Conservation (phyloP, 106 monocot genomes). For the Amphibolis antarctica region DNA sequence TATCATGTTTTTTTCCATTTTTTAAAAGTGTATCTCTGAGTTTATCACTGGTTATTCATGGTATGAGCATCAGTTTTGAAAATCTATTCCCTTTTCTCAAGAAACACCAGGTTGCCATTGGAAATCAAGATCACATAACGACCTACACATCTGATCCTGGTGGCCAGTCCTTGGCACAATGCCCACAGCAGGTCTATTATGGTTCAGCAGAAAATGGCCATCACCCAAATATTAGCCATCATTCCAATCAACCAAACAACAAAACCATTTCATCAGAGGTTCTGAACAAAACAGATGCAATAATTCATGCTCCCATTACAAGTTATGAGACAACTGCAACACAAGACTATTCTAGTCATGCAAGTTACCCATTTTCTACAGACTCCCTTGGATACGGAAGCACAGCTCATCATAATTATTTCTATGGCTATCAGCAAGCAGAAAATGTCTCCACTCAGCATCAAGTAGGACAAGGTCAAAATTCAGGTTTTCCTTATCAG, state of each 20-base stretch:
- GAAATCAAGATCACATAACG: conserved; percentile 9
- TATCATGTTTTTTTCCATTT: no score
- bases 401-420: conserved; percentile 39
- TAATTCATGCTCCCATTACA: conserved; percentile 28
- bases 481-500: conserved; percentile 97
- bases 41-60: no score
- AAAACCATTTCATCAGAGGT: conserved; percentile 20
- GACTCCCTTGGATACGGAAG: conserved; percentile 36
- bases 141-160: conserved; percentile 24
- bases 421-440: conserved; percentile 51
- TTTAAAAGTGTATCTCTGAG: no score
- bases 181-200: conserved; percentile 20
- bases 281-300: conserved; percentile 18
- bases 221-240: conserved; percentile 32
- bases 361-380: conserved; percentile 34
- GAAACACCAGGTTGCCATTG: conserved; percentile 7
- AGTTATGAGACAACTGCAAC: conserved; percentile 25
- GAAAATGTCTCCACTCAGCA: conserved; percentile 51
- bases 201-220: conserved; percentile 29
- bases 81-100: not conserved
- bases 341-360: conserved; percentile 48
- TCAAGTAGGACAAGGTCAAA: conserved; percentile 71
- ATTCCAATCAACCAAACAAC: conserved; percentile 47
- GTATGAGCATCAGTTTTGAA: not conserved
- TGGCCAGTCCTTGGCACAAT: conserved; percentile 53